A percentile compares a stretch with the other conserved stretches of the same genome.
Conservation (phyloP, 345 rosid species). For the Laguncularia racemosa region DNA sequence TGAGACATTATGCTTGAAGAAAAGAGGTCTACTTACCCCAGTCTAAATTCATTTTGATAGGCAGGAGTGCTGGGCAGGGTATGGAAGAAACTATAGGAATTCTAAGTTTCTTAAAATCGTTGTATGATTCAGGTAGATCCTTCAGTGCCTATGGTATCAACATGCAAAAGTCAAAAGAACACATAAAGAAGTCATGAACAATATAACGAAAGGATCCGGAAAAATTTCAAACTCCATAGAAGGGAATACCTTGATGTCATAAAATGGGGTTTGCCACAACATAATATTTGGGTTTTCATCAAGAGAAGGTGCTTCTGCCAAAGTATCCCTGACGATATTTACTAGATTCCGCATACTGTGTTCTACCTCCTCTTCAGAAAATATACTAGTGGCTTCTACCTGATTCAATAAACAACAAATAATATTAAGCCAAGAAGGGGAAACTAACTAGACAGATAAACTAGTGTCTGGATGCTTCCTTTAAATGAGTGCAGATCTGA, state of each 20-base stretch:
- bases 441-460: neutral
- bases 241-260: slow-evolving; percentile 46
- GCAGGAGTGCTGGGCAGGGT: slow-evolving; percentile 24
- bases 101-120: slow-evolving; percentile 45
- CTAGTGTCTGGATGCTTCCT: slow-evolving; percentile 2
- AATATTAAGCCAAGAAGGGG: slow-evolving; percentile 2
- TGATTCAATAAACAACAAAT: slow-evolving; percentile 23
- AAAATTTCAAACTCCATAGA: neutral
- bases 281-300: slow-evolving; percentile 26
- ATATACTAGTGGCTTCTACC: slow-evolving; percentile 52
- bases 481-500: slow-evolving; percentile 7
- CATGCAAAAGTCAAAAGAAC: neutral
- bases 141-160: slow-evolving; percentile 30
- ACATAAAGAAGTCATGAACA: slow-evolving; percentile 4
- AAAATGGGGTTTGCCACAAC: slow-evolving; percentile 68
- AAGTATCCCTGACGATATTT: slow-evolving; percentile 29
- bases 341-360: slow-evolving; percentile 35
- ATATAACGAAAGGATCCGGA: neutral
- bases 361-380: slow-evolving; percentile 79
- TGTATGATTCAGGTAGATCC: slow-evolving; percentile 54
- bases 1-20: neutral
- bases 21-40: slow-evolving; percentile 57
- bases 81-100: slow-evolving; percentile 35
- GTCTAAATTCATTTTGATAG: slow-evolving; percentile 31
- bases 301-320: slow-evolving; percentile 15